phyloP scores from a whole-genome alignment of 306 rosid species.

The Fagus sylvatica region DNA sequence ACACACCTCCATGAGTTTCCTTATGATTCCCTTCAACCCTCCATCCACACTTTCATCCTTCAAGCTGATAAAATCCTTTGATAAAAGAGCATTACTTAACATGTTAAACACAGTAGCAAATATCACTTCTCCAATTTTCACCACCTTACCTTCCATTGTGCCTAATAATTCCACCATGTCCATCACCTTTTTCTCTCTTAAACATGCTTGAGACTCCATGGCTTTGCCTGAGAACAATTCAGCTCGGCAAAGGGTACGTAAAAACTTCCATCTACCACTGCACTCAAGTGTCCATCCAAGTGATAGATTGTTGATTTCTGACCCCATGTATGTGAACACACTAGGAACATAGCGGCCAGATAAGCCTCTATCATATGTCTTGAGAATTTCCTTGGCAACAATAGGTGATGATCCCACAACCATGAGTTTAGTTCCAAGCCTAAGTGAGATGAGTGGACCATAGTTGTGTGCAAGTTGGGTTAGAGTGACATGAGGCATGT shows the following conservation, averaged over 20 bases:
- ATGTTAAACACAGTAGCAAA: no score
- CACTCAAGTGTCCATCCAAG: constrained; percentile 15
- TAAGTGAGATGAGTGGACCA: not conserved
- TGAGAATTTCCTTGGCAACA: constrained; percentile 24
- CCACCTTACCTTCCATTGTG: no score
- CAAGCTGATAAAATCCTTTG: constrained; percentile 11
- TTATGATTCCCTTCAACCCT: not conserved
- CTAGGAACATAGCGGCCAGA: no score
- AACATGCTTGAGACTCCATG: not conserved
- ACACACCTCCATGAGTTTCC: not conserved
- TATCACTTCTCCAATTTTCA: no score
- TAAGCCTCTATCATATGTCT: constrained; percentile 11
- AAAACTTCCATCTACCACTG: not conserved
- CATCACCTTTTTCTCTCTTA: constrained; percentile 12
- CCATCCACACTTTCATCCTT: constrained; percentile 4
- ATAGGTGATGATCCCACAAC: constrained; percentile 5
- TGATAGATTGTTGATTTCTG: not conserved
- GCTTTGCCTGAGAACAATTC: no score
- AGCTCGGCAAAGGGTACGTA: no score
- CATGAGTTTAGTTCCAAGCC: constrained; percentile 17
- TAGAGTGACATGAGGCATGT: not conserved
- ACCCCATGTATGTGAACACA: not conserved
- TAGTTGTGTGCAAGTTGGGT: not conserved
- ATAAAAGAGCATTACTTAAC: not conserved
- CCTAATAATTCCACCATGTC: constrained; percentile 13